Base-by-base conservation (phyloP, 2,329 filamentous ascomycete genomes). In the Nothomitra cinnamomea region DNA sequence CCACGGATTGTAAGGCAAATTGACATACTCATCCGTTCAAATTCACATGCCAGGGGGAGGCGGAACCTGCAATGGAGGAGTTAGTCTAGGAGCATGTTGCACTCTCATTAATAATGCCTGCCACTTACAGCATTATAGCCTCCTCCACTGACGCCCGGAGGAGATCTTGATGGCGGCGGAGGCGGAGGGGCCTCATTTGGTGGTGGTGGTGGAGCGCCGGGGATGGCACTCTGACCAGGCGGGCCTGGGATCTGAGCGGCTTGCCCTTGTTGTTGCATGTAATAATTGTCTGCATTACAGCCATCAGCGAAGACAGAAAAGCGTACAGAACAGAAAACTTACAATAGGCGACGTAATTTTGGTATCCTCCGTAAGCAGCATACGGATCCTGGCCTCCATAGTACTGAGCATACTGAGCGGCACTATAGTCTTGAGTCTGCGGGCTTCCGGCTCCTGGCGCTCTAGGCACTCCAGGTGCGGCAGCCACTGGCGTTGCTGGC, bases 351-450 rank as follows among this genome's bases (percentile, higher is more conserved):
- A 75, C 64, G 57, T 76, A 86, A 70, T 83, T 85, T 60, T 82
- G 78, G 67, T 92, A 95, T 53, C 90, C 90, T 57, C 90, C 90
- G 61, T 92, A 95, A 7, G 85, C 81, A 42, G 87, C 87, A 65
- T 95, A 95, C 0, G 89, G 90, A 62, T 95, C 87, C 57, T 77
- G 72, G 53, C 74, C 73, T 57, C 74, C 75, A 57, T 89, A 90
- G 66, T 94, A 92, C 65, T 88, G 83, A 2, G 85, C 83, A 65
- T 94, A 94, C 63, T 90, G 85, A 22, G 28, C 28, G 17, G 83
- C 80, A 52, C 79, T 79, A 65, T 92, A 92, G 61, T 94, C 85
- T 53, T 71, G 67, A 42, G 61, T 63, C 41, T 56, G 41, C 12
- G 57, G 42, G 22, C 56, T 50, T 52, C 55, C 56, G 21, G 64